Percentiles rank a stretch among this genome's conserved stretches.
phyloP scores from a whole-genome alignment of 2,329 filamentous ascomycete genomes.

The Fusarium fracticaudum region DNA sequence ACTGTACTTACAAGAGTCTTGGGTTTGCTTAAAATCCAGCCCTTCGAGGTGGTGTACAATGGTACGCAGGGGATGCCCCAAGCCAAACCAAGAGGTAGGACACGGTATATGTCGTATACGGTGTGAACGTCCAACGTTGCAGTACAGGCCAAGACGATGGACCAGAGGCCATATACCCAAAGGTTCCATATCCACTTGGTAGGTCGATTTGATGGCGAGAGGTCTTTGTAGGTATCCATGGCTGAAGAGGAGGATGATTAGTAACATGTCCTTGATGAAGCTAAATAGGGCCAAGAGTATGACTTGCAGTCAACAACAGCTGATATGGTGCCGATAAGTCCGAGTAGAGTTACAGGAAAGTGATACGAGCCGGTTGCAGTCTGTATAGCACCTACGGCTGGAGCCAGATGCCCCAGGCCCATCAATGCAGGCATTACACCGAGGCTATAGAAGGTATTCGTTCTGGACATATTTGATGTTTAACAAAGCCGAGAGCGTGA shows the following conservation, averaged over 20 bases:
- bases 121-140: background rate
- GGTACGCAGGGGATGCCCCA: slow-evolving; percentile 22
- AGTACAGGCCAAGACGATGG: background rate
- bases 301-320: slow-evolving; percentile 11
- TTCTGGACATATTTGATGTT: background rate
- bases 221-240: slow-evolving; percentile 22
- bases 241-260: background rate
- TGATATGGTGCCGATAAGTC: slow-evolving; percentile 14
- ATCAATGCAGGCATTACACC: slow-evolving; percentile 19
- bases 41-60: background rate
- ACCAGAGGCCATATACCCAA: slow-evolving; percentile 8
- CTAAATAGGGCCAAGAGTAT: background rate
- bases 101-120: slow-evolving; percentile 14
- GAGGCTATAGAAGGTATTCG: slow-evolving; percentile 17
- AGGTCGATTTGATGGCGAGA: background rate
- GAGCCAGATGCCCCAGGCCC: slow-evolving; percentile 14
- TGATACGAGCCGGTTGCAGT: slow-evolving; percentile 10
- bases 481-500: background rate
- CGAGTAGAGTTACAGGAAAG: slow-evolving; percentile 5
- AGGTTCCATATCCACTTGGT: slow-evolving; percentile 8
- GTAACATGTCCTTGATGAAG: background rate
- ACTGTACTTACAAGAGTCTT: slow-evolving; percentile 9
- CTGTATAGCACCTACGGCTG: slow-evolving; percentile 16
- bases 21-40: slow-evolving; percentile 5
- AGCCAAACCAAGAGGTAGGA: slow-evolving; percentile 15